phyloP scores from a whole-genome alignment of 108 stramenopile genomes.

The Discostella stelligeroides region DNA sequence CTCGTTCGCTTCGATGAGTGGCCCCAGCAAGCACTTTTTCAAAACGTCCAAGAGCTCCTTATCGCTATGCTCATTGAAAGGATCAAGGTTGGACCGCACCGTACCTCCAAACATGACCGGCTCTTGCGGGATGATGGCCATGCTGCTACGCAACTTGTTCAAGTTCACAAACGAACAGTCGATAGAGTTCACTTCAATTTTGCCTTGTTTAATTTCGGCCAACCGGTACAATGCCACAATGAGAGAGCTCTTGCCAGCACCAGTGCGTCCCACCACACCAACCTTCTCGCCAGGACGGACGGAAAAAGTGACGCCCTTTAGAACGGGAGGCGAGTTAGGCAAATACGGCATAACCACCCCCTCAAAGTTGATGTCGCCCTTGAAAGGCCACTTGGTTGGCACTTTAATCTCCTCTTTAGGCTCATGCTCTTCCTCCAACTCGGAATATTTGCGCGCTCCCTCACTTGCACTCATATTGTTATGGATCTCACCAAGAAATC shows the following conservation, averaged over 20 bases:
- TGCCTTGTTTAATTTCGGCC: slow-evolving; percentile 41
- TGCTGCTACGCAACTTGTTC: slow-evolving; percentile 13
- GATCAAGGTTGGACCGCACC: slow-evolving; percentile 21
- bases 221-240: slow-evolving; percentile 62
- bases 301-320: slow-evolving; percentile 8
- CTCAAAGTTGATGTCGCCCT: slow-evolving; percentile 8
- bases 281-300: slow-evolving; percentile 6
- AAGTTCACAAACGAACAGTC: slow-evolving; percentile 15
- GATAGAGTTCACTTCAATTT: slow-evolving; percentile 16
- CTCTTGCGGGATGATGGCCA: slow-evolving; percentile 30
- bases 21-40: slow-evolving; percentile 10
- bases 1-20: slow-evolving; percentile 44
- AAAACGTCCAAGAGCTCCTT: slow-evolving; percentile 46
- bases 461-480: slow-evolving; percentile 7
- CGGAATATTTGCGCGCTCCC: slow-evolving; percentile 6
- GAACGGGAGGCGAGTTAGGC: slow-evolving; percentile 2
- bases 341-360: slow-evolving; percentile 5
- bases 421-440: slow-evolving; percentile 2
- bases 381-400: neutral
- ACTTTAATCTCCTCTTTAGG: neutral
- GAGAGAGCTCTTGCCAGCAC: slow-evolving; percentile 27
- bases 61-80: slow-evolving; percentile 16
- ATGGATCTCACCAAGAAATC: slow-evolving; percentile 3
- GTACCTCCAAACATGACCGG: slow-evolving; percentile 22
- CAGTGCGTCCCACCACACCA: slow-evolving; percentile 44